These are phyloP conservation scores for Schwanniomyces pseudopolymorphus DNA, from an alignment of 805 yeast species.

Conservation along the genomic window DNA sequence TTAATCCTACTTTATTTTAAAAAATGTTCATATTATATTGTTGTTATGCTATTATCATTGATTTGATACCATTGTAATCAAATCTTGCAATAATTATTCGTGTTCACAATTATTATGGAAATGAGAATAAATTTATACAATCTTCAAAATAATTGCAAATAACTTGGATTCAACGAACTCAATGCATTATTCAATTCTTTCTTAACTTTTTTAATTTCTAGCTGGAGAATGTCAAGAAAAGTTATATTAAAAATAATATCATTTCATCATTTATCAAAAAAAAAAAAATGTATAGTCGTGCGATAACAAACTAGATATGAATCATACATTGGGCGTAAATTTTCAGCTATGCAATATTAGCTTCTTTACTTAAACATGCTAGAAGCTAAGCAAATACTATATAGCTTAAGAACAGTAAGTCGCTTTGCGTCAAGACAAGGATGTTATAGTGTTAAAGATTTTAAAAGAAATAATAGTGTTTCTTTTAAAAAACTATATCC, in stretches of 20 bases:
- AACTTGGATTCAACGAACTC: no score
- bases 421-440: not conserved
- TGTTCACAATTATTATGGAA: no score
- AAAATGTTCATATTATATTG: not conserved
- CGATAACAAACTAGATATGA: not conserved
- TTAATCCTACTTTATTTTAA: not conserved
- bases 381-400: not conserved
- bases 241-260: no score
- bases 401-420: not conserved
- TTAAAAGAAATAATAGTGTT: not conserved
- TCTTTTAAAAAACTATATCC: slow-evolving; percentile 36
- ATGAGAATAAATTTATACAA: no score
- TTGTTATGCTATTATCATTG: not conserved
- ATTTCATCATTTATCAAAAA: no score
- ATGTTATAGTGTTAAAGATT: not conserved
- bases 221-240: no score
- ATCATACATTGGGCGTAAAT: not conserved
- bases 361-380: not conserved
- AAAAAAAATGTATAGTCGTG: no score
- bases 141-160: no score
- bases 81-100: no score
- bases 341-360: not conserved
- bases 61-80: not conserved
- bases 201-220: no score
- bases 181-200: no score